Conservation (phyloP, 495 filamentous ascomycete species). For the Pseudevernia furfuracea region DNA sequence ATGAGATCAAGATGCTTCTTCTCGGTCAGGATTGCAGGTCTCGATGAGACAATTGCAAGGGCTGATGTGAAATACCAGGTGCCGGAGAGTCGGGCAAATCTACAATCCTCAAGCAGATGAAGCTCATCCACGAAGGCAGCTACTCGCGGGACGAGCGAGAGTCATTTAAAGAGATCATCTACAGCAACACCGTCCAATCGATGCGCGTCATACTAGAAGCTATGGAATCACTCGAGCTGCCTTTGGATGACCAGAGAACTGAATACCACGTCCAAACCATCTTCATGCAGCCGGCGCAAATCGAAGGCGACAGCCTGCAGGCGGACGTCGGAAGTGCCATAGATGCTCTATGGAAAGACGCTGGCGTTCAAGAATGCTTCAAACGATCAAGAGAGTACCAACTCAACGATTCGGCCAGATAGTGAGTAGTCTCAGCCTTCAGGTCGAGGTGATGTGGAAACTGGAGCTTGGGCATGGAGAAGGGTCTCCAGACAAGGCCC, state of each 20-base stretch:
- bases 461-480: not conserved
- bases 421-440: constrained; percentile 54
- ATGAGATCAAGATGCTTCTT: constrained; percentile 99
- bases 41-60: not conserved
- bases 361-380: constrained; percentile 91
- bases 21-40: constrained; percentile 58
- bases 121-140: constrained; percentile 50
- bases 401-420: constrained; percentile 94
- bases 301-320: constrained; percentile 89
- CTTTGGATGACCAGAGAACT: constrained; percentile 75
- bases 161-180: constrained; percentile 88
- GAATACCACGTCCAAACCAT: constrained; percentile 94
- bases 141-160: constrained; percentile 52
- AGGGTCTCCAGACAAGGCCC: not conserved
- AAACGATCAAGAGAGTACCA: constrained; percentile 94
- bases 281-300: constrained; percentile 92
- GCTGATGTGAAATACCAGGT: constrained; percentile 48
- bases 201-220: constrained; percentile 95
- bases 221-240: constrained; percentile 88
- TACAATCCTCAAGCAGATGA: constrained; percentile 99
- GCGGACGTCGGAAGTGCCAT: constrained; percentile 92
- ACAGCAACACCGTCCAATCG: constrained; percentile 94
- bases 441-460: not conserved
- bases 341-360: constrained; percentile 87
- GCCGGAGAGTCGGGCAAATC: constrained; percentile 99